Base-by-base conservation (phyloP, 768 basidiomycete species). In the Lepiota brunneoincarnata region DNA sequence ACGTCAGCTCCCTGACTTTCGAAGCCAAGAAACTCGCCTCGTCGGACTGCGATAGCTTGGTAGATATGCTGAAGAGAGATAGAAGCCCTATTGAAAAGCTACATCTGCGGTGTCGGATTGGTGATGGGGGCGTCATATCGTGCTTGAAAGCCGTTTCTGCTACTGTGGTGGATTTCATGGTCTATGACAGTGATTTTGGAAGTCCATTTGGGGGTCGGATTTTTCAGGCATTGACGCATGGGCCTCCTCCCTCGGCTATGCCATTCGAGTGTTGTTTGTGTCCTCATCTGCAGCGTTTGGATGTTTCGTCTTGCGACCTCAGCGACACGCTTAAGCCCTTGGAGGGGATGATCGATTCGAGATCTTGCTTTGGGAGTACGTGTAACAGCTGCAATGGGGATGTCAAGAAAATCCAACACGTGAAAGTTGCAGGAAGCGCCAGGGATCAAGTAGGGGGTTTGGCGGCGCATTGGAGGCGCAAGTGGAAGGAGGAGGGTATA, bases 401-500 rank as follows among this genome's bases (percentile, higher is more conserved):
- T 42, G 26, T 51, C 24, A 31, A 11, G 52, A 54, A 54, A 39
- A 24, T 54, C 23, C 15, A 20, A 38, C 15, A 6, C 20, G 52
- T 54, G 2, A 28, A 18, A 3, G 44, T 45, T n/a, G 24, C 3
- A 3, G 23, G 46, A 2, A 18, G 3, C 6, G 6, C 17, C 23
- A 7, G n/a, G 14, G 31, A 26, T 14, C 21, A 35, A 31, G 31
- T 9, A 10, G 7, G 31, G 31, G 7, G 11, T 31, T 9, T 3
- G 31, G 26, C 26, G 14, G 17, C 17, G 3, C 23, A 21, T 1
- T 45, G 39, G n/a, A 24, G 23, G 21, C 21, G 28, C n/a, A 10
- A 38, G 35, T 45, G 36, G 51, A 52, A 45, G 42, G 51, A 44
- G 3, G 10, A 20, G 20, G 21, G 43, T 9, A 52, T 52, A 17